Evolutionary conservation across 345 rosid species (phyloP), one percentile per base, ranked within the genome.

Genomic region (Linum lewisii): DNA sequence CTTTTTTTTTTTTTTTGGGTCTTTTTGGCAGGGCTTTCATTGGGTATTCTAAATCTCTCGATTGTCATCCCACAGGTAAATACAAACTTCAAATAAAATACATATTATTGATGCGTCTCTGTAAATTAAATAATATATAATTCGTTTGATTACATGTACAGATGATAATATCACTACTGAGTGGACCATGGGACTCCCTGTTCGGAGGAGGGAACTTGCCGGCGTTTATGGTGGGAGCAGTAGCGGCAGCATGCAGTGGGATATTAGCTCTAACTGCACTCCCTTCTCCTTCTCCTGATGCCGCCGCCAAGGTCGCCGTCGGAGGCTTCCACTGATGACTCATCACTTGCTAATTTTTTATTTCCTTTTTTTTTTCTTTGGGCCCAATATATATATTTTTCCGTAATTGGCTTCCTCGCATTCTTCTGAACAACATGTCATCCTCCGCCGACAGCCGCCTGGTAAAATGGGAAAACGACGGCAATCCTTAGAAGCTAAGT

Each of bases 11-110:
- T n/a, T 11, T 23, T 44, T n/a, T n/a, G n/a, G n/a, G n/a, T n/a
- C n/a, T n/a, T 23, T 2, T 38, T 6, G 19, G 8, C 64, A 91
- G 96, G 96, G 23, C 95, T 92, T 65, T 86, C 98, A 0, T 51
- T 88, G 64, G 96, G 95, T n/a, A 85, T 92, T 18, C 23, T 52
- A 0, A 52, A 52, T 23, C 55, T 52, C 23, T 52, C 55, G 24
- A 14, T 52, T 4, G 55, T 52, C 55, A 23, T 52, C 24, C 55
- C 55, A 18, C 55, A 52, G 55, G 55, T 52, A 69, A 18, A 6
- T 34, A 51, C 24, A 9, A 22, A 6, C 11, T n/a, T n/a, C n/a
- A n/a, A n/a, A n/a, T n/a, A n/a, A n/a, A n/a, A n/a, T n/a, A n/a
- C n/a, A n/a, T n/a, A n/a, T n/a, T n/a, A n/a, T n/a, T n/a, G n/a